Conservation (phyloP, 768 basidiomycete genomes). For the Boletellus ananas region DNA sequence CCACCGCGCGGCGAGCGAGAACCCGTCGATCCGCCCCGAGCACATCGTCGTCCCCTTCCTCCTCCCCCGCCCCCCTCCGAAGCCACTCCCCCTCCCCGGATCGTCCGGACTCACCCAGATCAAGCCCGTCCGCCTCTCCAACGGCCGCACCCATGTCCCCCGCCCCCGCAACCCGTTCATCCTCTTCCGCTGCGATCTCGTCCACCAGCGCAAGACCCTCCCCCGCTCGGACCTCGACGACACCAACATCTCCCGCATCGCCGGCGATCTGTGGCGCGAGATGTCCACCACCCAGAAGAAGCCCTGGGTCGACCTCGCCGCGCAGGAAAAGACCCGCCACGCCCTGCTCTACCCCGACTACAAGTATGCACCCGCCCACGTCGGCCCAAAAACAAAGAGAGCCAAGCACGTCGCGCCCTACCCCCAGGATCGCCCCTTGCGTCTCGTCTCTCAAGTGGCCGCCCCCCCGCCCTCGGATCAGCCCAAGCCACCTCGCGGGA, state of each 20-base stretch:
- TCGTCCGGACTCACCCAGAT: conserved; percentile 18
- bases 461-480: neutral
- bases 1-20: conserved; percentile 12
- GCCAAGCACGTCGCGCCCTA: conserved; percentile 7
- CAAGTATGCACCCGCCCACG: conserved; percentile 35
- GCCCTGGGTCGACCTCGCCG: conserved; percentile 52
- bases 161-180: conserved; percentile 79
- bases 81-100: conserved; percentile 26
- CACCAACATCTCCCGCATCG: conserved; percentile 64
- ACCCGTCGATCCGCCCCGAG: conserved; percentile 7
- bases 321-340: conserved; percentile 45
- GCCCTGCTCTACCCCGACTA: conserved; percentile 40
- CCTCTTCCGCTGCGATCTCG: conserved; percentile 72
- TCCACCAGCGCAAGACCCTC: conserved; percentile 57
- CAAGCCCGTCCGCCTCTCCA: conserved; percentile 12
- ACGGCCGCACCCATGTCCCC: conserved; percentile 49
- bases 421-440: conserved; percentile 9
- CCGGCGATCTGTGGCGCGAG: conserved; percentile 61
- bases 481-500: conserved; percentile 5
- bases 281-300: conserved; percentile 43
- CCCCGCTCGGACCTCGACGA: conserved; percentile 57
- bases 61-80: conserved; percentile 4
- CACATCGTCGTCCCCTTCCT: conserved; percentile 5
- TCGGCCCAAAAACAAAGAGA: conserved; percentile 21
- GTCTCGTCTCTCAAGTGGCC: conserved; percentile 9